Conservation (phyloP, 2,329 filamentous ascomycete species). For the Furcasterigmium sp. region DNA sequence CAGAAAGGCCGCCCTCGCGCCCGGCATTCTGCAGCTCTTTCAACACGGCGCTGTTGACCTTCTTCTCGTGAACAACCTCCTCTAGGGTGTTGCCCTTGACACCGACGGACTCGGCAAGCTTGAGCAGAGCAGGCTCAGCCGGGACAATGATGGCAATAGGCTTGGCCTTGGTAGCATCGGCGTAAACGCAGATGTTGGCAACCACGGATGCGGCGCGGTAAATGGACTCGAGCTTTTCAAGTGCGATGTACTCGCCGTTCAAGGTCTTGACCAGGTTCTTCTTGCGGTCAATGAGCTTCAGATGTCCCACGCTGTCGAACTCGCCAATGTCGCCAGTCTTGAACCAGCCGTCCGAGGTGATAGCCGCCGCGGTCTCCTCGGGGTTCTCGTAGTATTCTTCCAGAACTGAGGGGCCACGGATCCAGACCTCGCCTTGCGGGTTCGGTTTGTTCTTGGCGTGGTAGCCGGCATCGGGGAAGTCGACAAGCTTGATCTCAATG, state of each 20-base stretch:
- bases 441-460: slow-evolving; percentile 67
- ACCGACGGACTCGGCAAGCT: slow-evolving; percentile 38
- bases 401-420: slow-evolving; percentile 69
- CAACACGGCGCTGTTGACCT: slow-evolving; percentile 57
- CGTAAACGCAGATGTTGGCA: slow-evolving; percentile 52
- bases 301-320: slow-evolving; percentile 65
- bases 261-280: slow-evolving; percentile 85
- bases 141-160: slow-evolving; percentile 54
- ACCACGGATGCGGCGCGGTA: slow-evolving; percentile 46
- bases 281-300: slow-evolving; percentile 77
- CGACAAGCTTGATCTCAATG: slow-evolving; percentile 79
- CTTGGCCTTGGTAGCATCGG: slow-evolving; percentile 43
- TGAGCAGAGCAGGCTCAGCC: slow-evolving; percentile 48
- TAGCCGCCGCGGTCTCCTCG: slow-evolving; percentile 65
- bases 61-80: slow-evolving; percentile 62
- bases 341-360: slow-evolving; percentile 77
- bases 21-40: slow-evolving; percentile 59
- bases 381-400: slow-evolving; percentile 72
- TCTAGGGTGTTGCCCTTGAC: slow-evolving; percentile 53
- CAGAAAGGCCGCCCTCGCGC: slow-evolving; percentile 54
- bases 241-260: slow-evolving; percentile 76
- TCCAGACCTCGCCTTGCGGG: slow-evolving; percentile 84
- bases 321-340: slow-evolving; percentile 83
- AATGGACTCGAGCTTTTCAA: slow-evolving; percentile 62
- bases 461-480: slow-evolving; percentile 81